Percentiles rank a stretch among this genome's conserved stretches.
phyloP scores from a whole-genome alignment of 2,329 filamentous ascomycete genomes.

The Lachnellula arida region DNA sequence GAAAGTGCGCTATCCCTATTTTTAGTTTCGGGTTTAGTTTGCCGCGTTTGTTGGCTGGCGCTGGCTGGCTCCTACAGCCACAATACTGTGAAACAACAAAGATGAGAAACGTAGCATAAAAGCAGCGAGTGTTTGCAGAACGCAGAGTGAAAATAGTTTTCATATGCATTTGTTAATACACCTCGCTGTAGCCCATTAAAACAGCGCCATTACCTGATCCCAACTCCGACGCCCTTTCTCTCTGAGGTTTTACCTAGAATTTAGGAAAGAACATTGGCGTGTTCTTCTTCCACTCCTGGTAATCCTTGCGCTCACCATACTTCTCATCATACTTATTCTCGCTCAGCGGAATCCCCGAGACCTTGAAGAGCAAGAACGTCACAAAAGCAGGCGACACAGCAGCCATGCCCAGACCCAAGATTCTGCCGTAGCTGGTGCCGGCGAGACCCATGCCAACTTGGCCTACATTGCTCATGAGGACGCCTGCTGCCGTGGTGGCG shows the following conservation, averaged over 20 bases:
- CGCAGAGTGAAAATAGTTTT: background rate
- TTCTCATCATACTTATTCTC: slow-evolving; percentile 62
- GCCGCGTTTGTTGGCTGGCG: too few species aligned
- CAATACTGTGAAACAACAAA: background rate
- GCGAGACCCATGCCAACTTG: slow-evolving; percentile 54
- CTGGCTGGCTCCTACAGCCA: too few species aligned
- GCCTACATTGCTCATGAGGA: slow-evolving; percentile 49
- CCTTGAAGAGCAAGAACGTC: slow-evolving; percentile 56
- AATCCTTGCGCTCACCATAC: slow-evolving; percentile 27
- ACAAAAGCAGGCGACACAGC: slow-evolving; percentile 59
- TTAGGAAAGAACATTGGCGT: slow-evolving; percentile 60
- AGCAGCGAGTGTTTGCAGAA: background rate
- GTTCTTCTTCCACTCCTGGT: slow-evolving; percentile 58
- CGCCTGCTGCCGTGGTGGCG: slow-evolving; percentile 52
- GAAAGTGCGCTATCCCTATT: too few species aligned
- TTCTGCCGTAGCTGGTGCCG: slow-evolving; percentile 38
- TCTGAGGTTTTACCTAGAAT: slow-evolving; percentile 33
- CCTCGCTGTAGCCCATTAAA: background rate
- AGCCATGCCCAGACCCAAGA: slow-evolving; percentile 39
- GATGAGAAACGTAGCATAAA: background rate
- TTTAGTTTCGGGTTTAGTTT: too few species aligned
- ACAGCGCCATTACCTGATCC: background rate
- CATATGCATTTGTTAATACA: background rate
- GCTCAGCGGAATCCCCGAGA: slow-evolving; percentile 60
- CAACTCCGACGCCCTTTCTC: background rate